These are phyloP conservation scores for Auriscalpium vulgare DNA, from an alignment of 768 basidiomycete species.

Conservation along the genomic window DNA sequence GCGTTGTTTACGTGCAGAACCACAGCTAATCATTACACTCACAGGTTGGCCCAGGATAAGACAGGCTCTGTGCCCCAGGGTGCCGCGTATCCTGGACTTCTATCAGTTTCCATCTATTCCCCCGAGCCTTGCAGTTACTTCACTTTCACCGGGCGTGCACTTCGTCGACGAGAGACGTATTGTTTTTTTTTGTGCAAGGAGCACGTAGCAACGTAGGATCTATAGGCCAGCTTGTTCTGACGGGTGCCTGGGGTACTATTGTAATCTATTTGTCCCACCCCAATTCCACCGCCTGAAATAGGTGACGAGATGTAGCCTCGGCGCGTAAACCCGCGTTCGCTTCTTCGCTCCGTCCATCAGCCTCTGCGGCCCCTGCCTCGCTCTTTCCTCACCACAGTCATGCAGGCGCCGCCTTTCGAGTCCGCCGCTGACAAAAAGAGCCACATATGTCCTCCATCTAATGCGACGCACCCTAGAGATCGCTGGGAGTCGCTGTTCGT, in stretches of 20 bases:
- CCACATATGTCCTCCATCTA: constrained; percentile 46
- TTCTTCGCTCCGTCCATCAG: constrained; percentile 20
- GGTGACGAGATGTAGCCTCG: constrained; percentile 21
- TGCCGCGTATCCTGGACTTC: too few species aligned
- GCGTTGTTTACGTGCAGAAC: too few species aligned
- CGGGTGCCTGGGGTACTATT: constrained; percentile 16
- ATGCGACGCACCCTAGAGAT: constrained; percentile 66
- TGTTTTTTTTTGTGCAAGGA: neutral
- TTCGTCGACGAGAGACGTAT: too few species aligned
- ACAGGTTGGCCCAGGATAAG: constrained; percentile 84
- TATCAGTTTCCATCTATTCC: too few species aligned
- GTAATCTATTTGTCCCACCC: constrained; percentile 24
- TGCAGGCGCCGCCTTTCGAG: constrained; percentile 24
- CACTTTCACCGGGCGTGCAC: too few species aligned
- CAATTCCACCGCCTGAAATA: constrained; percentile 23
- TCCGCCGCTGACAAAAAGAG: constrained; percentile 37
- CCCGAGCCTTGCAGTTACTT: too few species aligned
- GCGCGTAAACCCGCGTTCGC: constrained; percentile 18
- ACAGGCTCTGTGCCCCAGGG: constrained; percentile 9
- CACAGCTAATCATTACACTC: neutral
- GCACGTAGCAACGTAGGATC: neutral
- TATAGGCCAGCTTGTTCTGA: neutral
- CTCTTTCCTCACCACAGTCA: constrained; percentile 20
- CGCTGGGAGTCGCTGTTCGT: constrained; percentile 86
- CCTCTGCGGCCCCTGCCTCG: constrained; percentile 10